Evolutionary conservation across 1,284 basidiomycete genomes (phyloP).

Genomic region (Marasmius tenuissimus): DNA sequence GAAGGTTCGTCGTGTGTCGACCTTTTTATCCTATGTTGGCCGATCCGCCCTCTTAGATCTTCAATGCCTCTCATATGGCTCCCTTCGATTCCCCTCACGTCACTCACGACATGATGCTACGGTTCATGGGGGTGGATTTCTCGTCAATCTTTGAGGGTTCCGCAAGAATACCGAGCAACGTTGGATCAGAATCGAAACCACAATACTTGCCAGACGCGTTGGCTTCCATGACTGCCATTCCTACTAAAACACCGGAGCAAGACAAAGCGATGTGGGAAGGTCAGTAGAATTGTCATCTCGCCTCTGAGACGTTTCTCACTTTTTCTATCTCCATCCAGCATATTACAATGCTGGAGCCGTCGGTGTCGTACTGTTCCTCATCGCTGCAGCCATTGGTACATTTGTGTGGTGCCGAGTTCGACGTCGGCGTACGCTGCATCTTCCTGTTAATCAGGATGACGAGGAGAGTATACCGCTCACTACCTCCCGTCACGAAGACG

Average conservation of each 20-base stretch:
- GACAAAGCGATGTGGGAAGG: slow-evolving; percentile 87
- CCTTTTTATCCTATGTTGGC: not conserved
- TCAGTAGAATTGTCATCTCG: slow-evolving; percentile 28
- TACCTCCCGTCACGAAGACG: slow-evolving; percentile 18
- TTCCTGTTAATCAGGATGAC: slow-evolving; percentile 32
- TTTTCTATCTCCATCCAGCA: slow-evolving; percentile 40
- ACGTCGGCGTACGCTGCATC: slow-evolving; percentile 43
- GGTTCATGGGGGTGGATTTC: slow-evolving; percentile 92
- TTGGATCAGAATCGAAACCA: slow-evolving; percentile 71
- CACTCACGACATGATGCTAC: slow-evolving; percentile 96
- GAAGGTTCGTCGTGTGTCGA: slow-evolving; percentile 53
- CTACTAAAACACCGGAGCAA: slow-evolving; percentile 64
- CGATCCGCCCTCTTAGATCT: slow-evolving; percentile 48
- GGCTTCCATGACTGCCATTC: slow-evolving; percentile 31
- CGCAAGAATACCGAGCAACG: slow-evolving; percentile 70
- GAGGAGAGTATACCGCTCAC: slow-evolving; percentile 51
- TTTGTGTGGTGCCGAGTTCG: slow-evolving; percentile 76
- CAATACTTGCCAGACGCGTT: slow-evolving; percentile 47
- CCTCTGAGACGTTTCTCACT: not conserved
- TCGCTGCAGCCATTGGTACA: slow-evolving; percentile 67
- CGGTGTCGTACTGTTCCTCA: slow-evolving; percentile 76
- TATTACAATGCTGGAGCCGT: slow-evolving; percentile 93
- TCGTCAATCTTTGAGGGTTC: slow-evolving; percentile 76
- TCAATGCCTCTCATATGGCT: slow-evolving; percentile 93
- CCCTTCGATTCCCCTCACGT: slow-evolving; percentile 89